phyloP scores from a whole-genome alignment of 768 basidiomycete species.

The Boletales sp. region DNA sequence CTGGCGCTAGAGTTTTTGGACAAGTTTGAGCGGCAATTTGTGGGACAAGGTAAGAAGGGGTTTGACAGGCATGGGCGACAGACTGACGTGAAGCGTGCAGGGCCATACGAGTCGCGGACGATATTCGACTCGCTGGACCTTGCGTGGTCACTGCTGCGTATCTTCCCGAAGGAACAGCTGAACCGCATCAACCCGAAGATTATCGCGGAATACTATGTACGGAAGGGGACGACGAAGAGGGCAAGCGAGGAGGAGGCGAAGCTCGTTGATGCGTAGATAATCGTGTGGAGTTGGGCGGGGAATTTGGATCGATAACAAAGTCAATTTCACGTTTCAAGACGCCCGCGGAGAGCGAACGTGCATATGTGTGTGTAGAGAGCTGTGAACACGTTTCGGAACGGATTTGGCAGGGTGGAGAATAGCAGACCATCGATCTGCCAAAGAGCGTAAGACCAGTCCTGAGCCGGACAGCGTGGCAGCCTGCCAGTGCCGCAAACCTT shows the following conservation, averaged over 20 bases:
- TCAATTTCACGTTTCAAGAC: slow-evolving; percentile 8
- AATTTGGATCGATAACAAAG: slow-evolving; percentile 19
- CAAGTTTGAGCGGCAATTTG: slow-evolving; percentile 96
- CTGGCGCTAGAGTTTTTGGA: slow-evolving; percentile 95
- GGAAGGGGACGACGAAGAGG: slow-evolving; percentile 67
- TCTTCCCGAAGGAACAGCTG: slow-evolving; percentile 98
- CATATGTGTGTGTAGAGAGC: neutral
- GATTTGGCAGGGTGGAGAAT: slow-evolving; percentile 4
- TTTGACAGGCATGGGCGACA: no score
- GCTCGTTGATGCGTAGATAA: slow-evolving; percentile 60
- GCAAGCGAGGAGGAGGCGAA: slow-evolving; percentile 47
- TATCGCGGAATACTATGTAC: slow-evolving; percentile 87
- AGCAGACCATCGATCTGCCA: slow-evolving; percentile 13
- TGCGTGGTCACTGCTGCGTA: slow-evolving; percentile 93
- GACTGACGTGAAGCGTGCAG: slow-evolving; percentile 37
- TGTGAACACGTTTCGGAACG: slow-evolving; percentile 14
- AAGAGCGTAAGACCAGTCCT: slow-evolving; percentile 18
- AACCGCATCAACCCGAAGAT: slow-evolving; percentile 98
- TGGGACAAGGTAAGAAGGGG: slow-evolving; percentile 75
- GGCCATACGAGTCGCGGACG: slow-evolving; percentile 90
- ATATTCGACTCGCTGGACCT: slow-evolving; percentile 97
- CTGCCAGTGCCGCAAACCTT: slow-evolving; percentile 20
- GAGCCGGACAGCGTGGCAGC: slow-evolving; percentile 31
- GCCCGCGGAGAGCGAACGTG: slow-evolving; percentile 15
- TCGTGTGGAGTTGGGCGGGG: slow-evolving; percentile 6